A percentile compares a stretch with the other conserved stretches of the same genome.
These are phyloP conservation scores for Kodamaea sp. DNA, from an alignment of 1,139 yeast species.

Conservation along the genomic window DNA sequence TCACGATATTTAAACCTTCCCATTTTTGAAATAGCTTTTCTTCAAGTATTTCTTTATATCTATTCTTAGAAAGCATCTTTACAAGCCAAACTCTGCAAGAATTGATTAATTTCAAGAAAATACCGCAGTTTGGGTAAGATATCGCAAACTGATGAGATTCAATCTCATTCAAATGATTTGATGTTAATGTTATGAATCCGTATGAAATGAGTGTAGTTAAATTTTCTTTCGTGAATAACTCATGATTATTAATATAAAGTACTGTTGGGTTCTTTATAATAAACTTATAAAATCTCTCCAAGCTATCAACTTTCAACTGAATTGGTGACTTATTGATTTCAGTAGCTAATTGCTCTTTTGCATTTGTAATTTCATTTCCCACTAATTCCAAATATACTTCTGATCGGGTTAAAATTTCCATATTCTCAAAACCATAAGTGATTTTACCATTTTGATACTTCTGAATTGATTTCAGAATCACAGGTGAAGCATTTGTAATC, in stretches of 20 bases:
- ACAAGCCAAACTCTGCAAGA: constrained; percentile 50
- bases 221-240: constrained; percentile 27
- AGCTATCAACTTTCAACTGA: constrained; percentile 10
- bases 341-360: constrained; percentile 4
- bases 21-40: constrained; percentile 46
- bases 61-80: constrained; percentile 37
- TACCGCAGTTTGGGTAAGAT: constrained; percentile 62
- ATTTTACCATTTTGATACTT: constrained; percentile 33
- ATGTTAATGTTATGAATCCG: constrained; percentile 55
- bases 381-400: constrained; percentile 23
- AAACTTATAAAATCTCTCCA: constrained; percentile 24
- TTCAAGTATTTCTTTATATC: constrained; percentile 54
- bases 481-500: constrained; percentile 45
- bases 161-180: constrained; percentile 47
- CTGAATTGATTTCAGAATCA: constrained; percentile 37
- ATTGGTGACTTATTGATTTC: constrained; percentile 6
- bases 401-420: constrained; percentile 35
- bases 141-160: constrained; percentile 46
- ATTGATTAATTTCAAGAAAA: constrained; percentile 46
- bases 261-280: constrained; percentile 28
- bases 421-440: constrained; percentile 45
- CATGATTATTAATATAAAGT: constrained; percentile 25
- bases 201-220: constrained; percentile 36
- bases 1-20: constrained; percentile 33
- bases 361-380: constrained; percentile 7